phyloP scores from a whole-genome alignment of 2,329 filamentous ascomycete species.

The Beauveria sp. region DNA sequence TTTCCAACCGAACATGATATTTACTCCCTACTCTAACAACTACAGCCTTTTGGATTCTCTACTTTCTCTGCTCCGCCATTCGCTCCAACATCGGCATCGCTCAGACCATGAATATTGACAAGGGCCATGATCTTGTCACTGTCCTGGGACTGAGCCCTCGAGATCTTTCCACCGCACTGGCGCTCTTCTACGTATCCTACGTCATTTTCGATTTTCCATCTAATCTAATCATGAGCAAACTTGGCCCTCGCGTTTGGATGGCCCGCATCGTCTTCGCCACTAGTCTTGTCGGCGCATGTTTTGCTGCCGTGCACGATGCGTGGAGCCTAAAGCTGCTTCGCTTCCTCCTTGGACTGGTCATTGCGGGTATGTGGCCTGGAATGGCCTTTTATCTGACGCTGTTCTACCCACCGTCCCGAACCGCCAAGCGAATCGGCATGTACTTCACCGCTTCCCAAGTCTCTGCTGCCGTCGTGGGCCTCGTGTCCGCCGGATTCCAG shows the following conservation, averaged over 20 bases:
- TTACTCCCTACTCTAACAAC: no score
- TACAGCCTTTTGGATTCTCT: constrained; percentile 76
- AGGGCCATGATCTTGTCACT: constrained; percentile 66
- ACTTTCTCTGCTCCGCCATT: constrained; percentile 88
- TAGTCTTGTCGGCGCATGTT: constrained; percentile 74
- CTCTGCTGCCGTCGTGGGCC: constrained; percentile 79
- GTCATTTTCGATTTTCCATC: constrained; percentile 84
- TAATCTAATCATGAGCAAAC: constrained; percentile 78
- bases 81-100: constrained; percentile 86
- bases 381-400: constrained; percentile 90
- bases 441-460: constrained; percentile 88
- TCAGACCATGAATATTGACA: constrained; percentile 79
- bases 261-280: constrained; percentile 83
- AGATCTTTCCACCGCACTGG: constrained; percentile 76
- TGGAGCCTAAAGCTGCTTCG: constrained; percentile 88
- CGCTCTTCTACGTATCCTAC: constrained; percentile 88
- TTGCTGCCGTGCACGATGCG: constrained; percentile 70
- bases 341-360: constrained; percentile 77
- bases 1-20: neutral
- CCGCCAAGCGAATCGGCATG: constrained; percentile 78
- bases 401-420: constrained; percentile 82
- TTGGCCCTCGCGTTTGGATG: constrained; percentile 88
- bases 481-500: constrained; percentile 87
- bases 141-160: constrained; percentile 62
- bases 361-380: constrained; percentile 90